Evolutionary conservation across 805 yeast genomes (phyloP).

Genomic region (Ogataea minuta): DNA sequence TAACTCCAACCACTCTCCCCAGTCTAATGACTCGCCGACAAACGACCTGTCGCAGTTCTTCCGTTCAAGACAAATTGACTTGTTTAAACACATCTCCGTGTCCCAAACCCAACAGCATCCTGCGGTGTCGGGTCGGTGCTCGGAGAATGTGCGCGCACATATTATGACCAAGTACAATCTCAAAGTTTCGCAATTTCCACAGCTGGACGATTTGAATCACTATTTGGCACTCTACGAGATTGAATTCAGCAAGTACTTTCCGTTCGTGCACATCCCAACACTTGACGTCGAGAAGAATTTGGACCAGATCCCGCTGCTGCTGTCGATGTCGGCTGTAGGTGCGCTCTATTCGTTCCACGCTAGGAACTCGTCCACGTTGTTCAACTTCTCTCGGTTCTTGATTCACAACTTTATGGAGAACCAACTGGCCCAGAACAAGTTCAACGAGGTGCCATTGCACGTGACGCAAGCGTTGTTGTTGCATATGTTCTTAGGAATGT

Average conservation of each 20-base stretch:
- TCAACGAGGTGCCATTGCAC: conserved; percentile 54
- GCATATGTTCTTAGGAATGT: conserved; percentile 56
- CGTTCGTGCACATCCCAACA: conserved; percentile 76
- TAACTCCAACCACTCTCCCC: conserved; percentile 33
- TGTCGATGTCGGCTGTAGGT: conserved; percentile 86
- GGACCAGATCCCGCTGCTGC: conserved; percentile 59
- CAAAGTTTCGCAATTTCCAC: conserved; percentile 64
- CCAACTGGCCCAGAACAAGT: conserved; percentile 42
- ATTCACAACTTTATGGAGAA: conserved; percentile 65
- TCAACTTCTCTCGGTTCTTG: conserved; percentile 63
- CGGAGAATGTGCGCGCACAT: conserved; percentile 49
- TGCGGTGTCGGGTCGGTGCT: conserved; percentile 38
- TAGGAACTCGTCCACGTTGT: conserved; percentile 66
- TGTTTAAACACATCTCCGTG: conserved; percentile 47
- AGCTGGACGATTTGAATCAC: conserved; percentile 69
- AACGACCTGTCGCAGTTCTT: conserved; percentile 60
- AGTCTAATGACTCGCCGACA: conserved; percentile 29
- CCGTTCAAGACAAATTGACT: conserved; percentile 63
- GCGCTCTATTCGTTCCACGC: conserved; percentile 83
- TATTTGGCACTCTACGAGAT: conserved; percentile 72
- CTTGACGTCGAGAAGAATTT: conserved; percentile 47
- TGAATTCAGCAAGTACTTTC: conserved; percentile 79
- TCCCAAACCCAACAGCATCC: conserved; percentile 31
- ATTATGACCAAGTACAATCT: conserved; percentile 56
- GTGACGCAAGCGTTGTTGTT: conserved; percentile 55